Evolutionary conservation across 1,139 yeast species (phyloP), one percentile per base, ranked within the genome.

Genomic region (Candida pseudoviswanathii): DNA sequence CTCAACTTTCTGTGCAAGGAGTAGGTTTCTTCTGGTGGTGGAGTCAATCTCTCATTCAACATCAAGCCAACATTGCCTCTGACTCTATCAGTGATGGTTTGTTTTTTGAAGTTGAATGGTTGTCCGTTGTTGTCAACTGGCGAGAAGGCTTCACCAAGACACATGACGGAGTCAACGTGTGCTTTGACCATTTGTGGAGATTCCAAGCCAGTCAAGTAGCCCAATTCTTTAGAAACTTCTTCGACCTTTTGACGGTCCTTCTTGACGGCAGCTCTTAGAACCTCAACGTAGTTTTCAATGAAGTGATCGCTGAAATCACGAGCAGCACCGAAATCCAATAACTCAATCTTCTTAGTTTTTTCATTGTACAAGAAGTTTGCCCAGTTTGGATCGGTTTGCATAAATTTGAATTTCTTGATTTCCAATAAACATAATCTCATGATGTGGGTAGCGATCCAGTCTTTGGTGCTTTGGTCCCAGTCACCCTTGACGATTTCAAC

Each of bases 311-410:
- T 76, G 65, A 85, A 69, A 43, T 84, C 89, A 57, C 98, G 81
- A 7, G 97, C 87, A 1, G 99, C 98, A 43, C 99, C 99, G 68
- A 94, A 94, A 68, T 94, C 99, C 51, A 94, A 75, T 51, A 94
- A 75, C 66, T 92, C 98, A 52, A 94, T 82, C 66, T 86, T 83
- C n/a, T 61, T 54, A 2, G 88, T 81, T 24, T 73, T 58, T 39
- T 76, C 77, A 63, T 92, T 91, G 72, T 88, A 91, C 54, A 95
- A 72, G 70, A 95, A 95, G 66, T 94, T 94, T 46, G 99, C 98
- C 99, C 99, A 95, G 69, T 94, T 94, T 44, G 99, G 99, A 69
- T 94, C 99, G 1, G 99, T 92, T 70, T 94, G 99, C 99, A 94
- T 94, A 70, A 87, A 94, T 61, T 80, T 81, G 73, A 87, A 92